phyloP scores from a whole-genome alignment of 2,329 filamentous ascomycete species.

The Calycina herbarum region DNA sequence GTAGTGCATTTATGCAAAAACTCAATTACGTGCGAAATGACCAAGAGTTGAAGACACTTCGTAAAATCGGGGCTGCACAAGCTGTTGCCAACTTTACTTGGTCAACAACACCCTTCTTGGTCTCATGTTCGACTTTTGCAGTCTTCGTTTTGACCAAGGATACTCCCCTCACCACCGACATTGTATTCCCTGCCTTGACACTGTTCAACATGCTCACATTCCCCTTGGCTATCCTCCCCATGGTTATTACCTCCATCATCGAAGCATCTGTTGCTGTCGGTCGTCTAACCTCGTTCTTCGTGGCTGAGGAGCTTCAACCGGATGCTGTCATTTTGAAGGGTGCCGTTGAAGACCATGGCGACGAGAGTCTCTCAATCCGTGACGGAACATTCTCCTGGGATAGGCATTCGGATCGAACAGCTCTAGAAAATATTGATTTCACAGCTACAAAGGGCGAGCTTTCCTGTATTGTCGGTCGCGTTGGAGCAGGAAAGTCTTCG shows the following conservation, averaged over 20 bases:
- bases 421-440: constrained; percentile 82
- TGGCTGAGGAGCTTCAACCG: constrained; percentile 83
- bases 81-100: constrained; percentile 96
- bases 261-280: constrained; percentile 92
- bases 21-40: constrained; percentile 96
- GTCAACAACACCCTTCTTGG: constrained; percentile 95
- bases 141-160: constrained; percentile 88
- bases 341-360: constrained; percentile 72
- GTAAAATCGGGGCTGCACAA: constrained; percentile 93
- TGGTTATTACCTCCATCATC: constrained; percentile 96
- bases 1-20: constrained; percentile 94
- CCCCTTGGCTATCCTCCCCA: constrained; percentile 88
- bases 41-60: constrained; percentile 88
- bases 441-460: constrained; percentile 89
- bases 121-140: constrained; percentile 94
- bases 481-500: constrained; percentile 94
- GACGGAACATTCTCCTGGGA: constrained; percentile 96
- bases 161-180: constrained; percentile 82
- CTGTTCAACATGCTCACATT: constrained; percentile 97
- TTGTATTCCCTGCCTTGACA: constrained; percentile 90
- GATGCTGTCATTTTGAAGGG: constrained; percentile 75
- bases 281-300: constrained; percentile 81
- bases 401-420: constrained; percentile 69
- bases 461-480: constrained; percentile 87
- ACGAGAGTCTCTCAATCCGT: constrained; percentile 80